Percentiles rank a stretch among this genome's conserved stretches.
These are phyloP conservation scores for Acmispon strigosus DNA, from an alignment of 306 rosid species.

Conservation along the genomic window DNA sequence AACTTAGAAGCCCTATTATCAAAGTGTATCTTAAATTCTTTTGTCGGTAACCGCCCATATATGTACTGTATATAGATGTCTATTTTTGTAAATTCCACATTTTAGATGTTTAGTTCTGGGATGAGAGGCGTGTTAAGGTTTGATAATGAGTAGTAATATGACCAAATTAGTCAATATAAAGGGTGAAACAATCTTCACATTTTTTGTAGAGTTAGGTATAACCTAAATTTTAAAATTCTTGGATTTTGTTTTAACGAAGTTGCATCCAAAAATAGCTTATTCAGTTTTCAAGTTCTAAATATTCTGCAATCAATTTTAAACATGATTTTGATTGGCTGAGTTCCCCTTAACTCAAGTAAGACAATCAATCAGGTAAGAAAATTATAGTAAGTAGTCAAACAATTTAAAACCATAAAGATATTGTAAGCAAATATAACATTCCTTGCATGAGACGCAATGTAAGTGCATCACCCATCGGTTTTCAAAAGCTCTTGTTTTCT, in stretches of 20 bases:
- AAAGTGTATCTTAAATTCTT: too few relatives aligned
- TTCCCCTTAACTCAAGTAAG: background rate
- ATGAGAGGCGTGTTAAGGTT: too few relatives aligned
- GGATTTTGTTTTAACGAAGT: background rate
- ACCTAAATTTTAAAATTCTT: too few relatives aligned
- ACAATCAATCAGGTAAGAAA: background rate
- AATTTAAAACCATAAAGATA: background rate
- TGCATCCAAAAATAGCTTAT: background rate
- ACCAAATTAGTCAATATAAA: too few relatives aligned
- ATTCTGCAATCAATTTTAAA: background rate
- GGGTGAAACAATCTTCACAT: too few relatives aligned
- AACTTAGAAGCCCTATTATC: too few relatives aligned
- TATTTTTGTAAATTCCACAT: too few relatives aligned
- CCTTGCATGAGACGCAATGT: slow-evolving; percentile 3
- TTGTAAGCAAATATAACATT: background rate
- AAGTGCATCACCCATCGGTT: background rate
- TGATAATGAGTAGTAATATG: too few relatives aligned
- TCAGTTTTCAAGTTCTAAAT: background rate
- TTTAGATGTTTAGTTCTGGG: too few relatives aligned
- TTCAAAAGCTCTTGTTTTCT: background rate
- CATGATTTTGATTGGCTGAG: background rate
- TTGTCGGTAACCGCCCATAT: too few relatives aligned
- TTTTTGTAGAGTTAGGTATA: too few relatives aligned
- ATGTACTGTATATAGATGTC: too few relatives aligned
- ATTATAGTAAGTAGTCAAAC: background rate